These are phyloP conservation scores for Pythium apleroticum DNA, from an alignment of 352 stramenopile genomes.

Conservation along the genomic window DNA sequence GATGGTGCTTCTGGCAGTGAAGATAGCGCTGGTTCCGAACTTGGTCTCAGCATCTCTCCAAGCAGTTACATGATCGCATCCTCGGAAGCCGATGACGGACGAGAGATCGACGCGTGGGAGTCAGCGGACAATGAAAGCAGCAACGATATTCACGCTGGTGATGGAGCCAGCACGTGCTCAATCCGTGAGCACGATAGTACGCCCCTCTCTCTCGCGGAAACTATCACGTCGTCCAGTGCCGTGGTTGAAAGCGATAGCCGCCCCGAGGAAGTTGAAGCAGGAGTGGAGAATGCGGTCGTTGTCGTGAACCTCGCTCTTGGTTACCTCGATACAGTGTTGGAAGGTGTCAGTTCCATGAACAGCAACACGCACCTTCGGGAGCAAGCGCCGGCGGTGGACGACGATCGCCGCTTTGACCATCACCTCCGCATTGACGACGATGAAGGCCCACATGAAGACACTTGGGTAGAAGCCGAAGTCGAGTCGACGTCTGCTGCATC, in stretches of 20 bases:
- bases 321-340: not conserved
- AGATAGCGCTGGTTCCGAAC: not conserved
- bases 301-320: not conserved
- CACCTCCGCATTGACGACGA: not conserved
- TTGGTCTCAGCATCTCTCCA: not conserved
- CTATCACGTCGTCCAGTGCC: not conserved
- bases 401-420: not conserved
- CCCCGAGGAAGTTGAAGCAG: no score
- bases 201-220: not conserved
- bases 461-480: not conserved
- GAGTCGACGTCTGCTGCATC: not conserved
- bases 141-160: not conserved
- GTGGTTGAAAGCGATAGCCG: not conserved
- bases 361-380: not conserved
- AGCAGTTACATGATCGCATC: not conserved
- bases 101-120: not conserved
- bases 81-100: not conserved
- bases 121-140: not conserved
- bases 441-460: not conserved
- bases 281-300: not conserved
- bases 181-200: not conserved
- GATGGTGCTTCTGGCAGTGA: not conserved
- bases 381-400: not conserved
- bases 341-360: not conserved
- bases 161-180: not conserved